phyloP scores from a whole-genome alignment of 2,329 filamentous ascomycete genomes.

The Myriosclerotinia curreyana region DNA sequence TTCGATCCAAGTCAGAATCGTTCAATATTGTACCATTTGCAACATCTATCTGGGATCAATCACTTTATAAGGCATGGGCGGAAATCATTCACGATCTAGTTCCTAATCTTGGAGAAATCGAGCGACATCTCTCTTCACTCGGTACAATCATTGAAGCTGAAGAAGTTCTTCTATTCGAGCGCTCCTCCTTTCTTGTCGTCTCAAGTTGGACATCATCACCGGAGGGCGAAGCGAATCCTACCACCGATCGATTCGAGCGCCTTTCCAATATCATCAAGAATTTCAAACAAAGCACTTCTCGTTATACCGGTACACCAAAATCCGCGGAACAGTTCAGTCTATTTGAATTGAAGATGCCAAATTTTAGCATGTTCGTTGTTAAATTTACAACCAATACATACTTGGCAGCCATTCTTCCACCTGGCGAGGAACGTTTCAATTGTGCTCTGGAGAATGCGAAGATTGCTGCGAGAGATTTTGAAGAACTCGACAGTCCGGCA shows the following conservation, averaged over 20 bases:
- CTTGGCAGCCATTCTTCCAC: constrained; percentile 85
- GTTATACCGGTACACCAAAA: constrained; percentile 76
- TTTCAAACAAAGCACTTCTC: constrained; percentile 82
- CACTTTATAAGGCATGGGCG: constrained; percentile 96
- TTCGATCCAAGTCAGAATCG: constrained; percentile 70
- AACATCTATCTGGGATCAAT: constrained; percentile 98
- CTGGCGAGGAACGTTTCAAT: constrained; percentile 88
- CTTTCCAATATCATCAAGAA: constrained; percentile 98
- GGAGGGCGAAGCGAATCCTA: constrained; percentile 76
- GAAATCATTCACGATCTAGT: constrained; percentile 97
- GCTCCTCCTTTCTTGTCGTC: constrained; percentile 95
- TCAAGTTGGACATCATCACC: constrained; percentile 80
- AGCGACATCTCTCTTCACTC: constrained; percentile 77
- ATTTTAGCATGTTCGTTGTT: constrained; percentile 91
- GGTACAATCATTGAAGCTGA: constrained; percentile 86
- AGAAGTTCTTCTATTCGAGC: constrained; percentile 91
- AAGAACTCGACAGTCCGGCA: constrained; percentile 57
- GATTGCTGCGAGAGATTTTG: constrained; percentile 80
- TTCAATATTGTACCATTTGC: constrained; percentile 85
- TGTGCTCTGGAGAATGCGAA: constrained; percentile 86
- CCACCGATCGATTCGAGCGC: constrained; percentile 87
- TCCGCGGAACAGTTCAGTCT: constrained; percentile 77
- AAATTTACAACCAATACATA: constrained; percentile 98
- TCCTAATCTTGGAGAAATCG: constrained; percentile 87
- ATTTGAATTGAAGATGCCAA: constrained; percentile 74